Base-by-base conservation (phyloP, 768 basidiomycete genomes). In the Termitomyces eurrhizus region DNA sequence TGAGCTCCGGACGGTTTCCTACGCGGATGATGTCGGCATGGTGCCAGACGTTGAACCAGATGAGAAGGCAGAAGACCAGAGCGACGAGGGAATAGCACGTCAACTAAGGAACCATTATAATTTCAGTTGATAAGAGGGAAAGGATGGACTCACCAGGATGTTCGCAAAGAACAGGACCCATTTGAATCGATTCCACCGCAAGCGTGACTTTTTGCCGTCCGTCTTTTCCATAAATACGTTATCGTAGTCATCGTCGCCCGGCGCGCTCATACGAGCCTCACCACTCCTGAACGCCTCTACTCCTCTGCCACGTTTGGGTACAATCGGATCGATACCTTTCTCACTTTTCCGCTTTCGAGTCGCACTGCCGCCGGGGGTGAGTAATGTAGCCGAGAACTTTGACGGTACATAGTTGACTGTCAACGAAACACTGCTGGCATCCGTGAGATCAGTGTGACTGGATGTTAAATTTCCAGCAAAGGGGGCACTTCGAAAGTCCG, bases 151-250 rank as follows among this genome's bases (percentile, higher is more conserved):
- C 42, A 44, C 42, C n/a, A 86, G 37, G 37, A 78, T 66, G 68
- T 92, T 93, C 52, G 88, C 75, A 51, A 83, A 48, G 71, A 93
- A 88, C 4, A 94, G 71, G 12, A 80, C 74, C 90, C 90, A 93
- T 71, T 95, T 94, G 81, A 93, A 94, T 63, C 78, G 82, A 68
- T 86, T 93, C 92, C 92, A 95, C 16, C 86, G 76, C 59, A 89
- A 73, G 62, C 74, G 74, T 52, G 64, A 68, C 49, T 75, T 71
- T 61, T 75, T 74, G 69, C 79, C 81, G 16, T 77, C 67, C 26
- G 48, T 42, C 21, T 51, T 44, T 4, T 57, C 61, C 48, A 58
- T 57, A 60, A 70, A 65, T n/a, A 72, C 72, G 54, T 79, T 78
- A 62, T 80, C 80, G 24, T 63, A 62, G 62, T 82, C 82, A 32